Evolutionary conservation across 345 rosid genomes (phyloP).

Genomic region (Sonneratia alba): DNA sequence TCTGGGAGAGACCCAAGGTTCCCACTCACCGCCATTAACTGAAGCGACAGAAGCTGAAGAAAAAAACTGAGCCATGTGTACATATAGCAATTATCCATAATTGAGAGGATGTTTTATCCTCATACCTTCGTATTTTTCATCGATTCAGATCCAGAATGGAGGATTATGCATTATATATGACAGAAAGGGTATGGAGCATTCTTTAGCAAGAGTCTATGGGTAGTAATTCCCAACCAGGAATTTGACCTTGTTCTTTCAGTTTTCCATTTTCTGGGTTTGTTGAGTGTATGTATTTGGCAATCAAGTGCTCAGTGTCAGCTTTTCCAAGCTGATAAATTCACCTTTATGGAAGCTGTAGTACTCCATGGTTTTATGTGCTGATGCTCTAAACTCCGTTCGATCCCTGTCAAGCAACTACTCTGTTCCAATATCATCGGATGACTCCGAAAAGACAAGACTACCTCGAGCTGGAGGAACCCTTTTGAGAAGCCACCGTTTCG

Average conservation of each 20-base stretch:
- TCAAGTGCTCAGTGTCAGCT: background rate
- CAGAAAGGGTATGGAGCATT: background rate
- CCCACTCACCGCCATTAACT: slow-evolving; percentile 35
- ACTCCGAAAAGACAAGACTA: no score
- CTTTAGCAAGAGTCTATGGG: background rate
- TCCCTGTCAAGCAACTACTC: background rate
- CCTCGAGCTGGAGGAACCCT: no score
- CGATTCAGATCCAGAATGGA: background rate
- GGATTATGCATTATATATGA: background rate
- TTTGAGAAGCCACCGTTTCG: no score
- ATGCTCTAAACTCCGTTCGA: background rate
- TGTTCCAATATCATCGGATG: no score
- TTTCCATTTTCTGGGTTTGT: background rate
- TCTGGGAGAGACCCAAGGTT: no score
- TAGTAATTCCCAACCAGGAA: background rate
- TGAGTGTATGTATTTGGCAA: background rate
- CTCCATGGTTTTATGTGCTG: background rate
- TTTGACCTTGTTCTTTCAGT: background rate
- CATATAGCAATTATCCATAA: background rate
- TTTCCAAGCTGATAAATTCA: background rate
- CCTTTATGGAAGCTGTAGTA: background rate
- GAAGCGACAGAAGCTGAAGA: slow-evolving; percentile 9
- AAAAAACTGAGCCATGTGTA: background rate
- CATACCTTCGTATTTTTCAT: background rate
- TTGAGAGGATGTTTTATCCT: background rate